Evolutionary conservation across 2,329 filamentous ascomycete genomes (phyloP), one percentile per base, ranked within the genome.

Genomic region (Microdochium trichocladiopsis): DNA sequence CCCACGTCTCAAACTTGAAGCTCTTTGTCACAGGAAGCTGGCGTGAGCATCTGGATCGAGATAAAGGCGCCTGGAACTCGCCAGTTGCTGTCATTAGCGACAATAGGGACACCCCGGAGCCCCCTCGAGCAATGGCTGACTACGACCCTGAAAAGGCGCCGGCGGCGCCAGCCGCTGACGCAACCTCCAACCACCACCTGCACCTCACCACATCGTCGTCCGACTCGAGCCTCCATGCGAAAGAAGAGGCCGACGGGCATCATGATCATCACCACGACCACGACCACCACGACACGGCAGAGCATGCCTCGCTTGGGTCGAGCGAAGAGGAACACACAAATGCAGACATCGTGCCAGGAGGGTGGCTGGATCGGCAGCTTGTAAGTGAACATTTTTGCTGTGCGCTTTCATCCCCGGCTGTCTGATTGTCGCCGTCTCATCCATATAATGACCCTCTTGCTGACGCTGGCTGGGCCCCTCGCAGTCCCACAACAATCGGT

Each of bases 241-340:
- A 45, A 22, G 11, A 45, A 3, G 41, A 45, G 6, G 21, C 41
- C 41, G n/a, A 18, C 9, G 36, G 6, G 6, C 10, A 41, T 9
- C 10, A 12, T 16, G 18, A 10, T 10, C 12, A 23, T 9, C 22
- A 33, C 24, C 22, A 22, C 25, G 24, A 50, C 18, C 11, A 33
- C 4, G 24, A 24, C n/a, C 24, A 50, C n/a, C 22, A 50, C 33
- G 21, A 5, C 16, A 25, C 12, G 49, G 49, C n/a, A 18, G 41
- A 3, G 41, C n/a, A 23, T 22, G 41, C 14, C 41, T 37, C 33
- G 33, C 33, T 11, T n/a, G 18, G 33, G 51, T 45, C 57, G 47
- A 56, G 48, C 53, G 48, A 47, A 56, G 28, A 56, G 28, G 51
- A 52, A 18, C 52, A 43, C n/a, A 51, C 33, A 25, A 50, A 55